These are phyloP conservation scores for Podaxis sp. DNA, from an alignment of 768 basidiomycete species.

Conservation along the genomic window DNA sequence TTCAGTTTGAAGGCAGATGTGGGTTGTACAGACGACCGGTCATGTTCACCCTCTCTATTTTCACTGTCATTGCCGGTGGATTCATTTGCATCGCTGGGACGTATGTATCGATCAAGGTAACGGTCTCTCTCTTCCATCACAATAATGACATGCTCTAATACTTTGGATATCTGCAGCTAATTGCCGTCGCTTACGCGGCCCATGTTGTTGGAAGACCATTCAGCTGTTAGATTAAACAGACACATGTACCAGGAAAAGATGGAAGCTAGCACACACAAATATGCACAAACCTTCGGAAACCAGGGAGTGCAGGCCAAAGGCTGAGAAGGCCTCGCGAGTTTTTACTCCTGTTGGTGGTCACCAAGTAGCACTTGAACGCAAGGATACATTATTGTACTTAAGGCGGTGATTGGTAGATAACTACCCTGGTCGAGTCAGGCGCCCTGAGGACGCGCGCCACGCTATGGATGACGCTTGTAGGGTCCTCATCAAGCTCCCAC, in stretches of 20 bases:
- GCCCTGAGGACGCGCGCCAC: not conserved
- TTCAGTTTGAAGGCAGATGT: constrained; percentile 38
- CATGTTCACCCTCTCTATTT: constrained; percentile 33
- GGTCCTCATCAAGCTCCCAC: not conserved
- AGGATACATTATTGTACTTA: too few relatives aligned
- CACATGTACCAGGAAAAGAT: not conserved
- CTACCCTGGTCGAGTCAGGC: not conserved
- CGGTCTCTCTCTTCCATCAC: constrained; percentile 16
- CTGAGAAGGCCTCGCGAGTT: too few relatives aligned
- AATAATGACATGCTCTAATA: not conserved
- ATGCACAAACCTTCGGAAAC: not conserved
- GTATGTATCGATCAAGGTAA: constrained; percentile 50
- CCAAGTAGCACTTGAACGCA: too few relatives aligned
- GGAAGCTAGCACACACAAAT: not conserved
- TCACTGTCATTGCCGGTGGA: constrained; percentile 45
- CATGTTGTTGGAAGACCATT: constrained; percentile 47
- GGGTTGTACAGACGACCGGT: constrained; percentile 30
- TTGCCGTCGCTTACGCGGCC: constrained; percentile 40
- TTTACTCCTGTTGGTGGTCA: too few relatives aligned
- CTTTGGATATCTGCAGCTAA: constrained; percentile 31
- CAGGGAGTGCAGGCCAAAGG: not conserved
- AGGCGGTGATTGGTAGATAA: not conserved
- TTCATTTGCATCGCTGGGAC: constrained; percentile 55
- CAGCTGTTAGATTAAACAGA: constrained; percentile 28
- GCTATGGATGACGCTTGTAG: not conserved